Evolutionary conservation across 2,329 filamentous ascomycete genomes (phyloP), one percentile per base, ranked within the genome.

Genomic region (Aureobasidium mangrovei): DNA sequence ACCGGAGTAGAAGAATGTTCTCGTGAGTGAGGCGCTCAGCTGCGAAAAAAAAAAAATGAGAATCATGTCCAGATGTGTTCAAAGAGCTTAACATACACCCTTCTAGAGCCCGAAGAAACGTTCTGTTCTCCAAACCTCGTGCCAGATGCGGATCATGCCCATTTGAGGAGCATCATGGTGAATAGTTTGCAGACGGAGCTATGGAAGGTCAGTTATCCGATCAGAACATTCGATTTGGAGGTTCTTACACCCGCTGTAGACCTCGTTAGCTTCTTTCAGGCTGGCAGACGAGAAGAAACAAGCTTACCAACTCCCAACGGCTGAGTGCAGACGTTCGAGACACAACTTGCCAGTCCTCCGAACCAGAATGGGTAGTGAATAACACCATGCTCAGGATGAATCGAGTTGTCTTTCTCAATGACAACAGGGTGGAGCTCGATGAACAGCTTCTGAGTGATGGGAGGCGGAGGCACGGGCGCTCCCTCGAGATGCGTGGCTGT

Each of bases 281-380:
- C 4, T 18, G 9, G 4, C 40, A 10, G 12, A 4, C 3, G 26
- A 26, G 33, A 9, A 9, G 7, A 26, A 26, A 18, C 5, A 12
- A 27, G 26, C 18, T 54, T 32, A 57, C 59, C 60, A 39, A 61
- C 59, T 56, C 60, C 60, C 42, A 61, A 32, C 24, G 60, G 60
- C 55, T 61, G 60, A 41, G 60, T 61, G 33, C 60, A 61, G 35
- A 46, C 48, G 29, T 27, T 57, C 1, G 60, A 58, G 4, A 61
- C 60, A 38, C 59, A 60, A 44, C 60, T 61, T 28, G 60, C 60
- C n/a, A 60, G 40, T 38, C 60, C 60, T 51, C 60, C 60, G 39
- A 53, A 61, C 45, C 57, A 61, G 57, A 59, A 60, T 29, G 60
- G 60, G 39, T 61, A 61, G 31, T 61, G 60, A 29, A 61, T 60